Conservation (phyloP, 2,329 filamentous ascomycete genomes). For the Xylariaceae sp. region DNA sequence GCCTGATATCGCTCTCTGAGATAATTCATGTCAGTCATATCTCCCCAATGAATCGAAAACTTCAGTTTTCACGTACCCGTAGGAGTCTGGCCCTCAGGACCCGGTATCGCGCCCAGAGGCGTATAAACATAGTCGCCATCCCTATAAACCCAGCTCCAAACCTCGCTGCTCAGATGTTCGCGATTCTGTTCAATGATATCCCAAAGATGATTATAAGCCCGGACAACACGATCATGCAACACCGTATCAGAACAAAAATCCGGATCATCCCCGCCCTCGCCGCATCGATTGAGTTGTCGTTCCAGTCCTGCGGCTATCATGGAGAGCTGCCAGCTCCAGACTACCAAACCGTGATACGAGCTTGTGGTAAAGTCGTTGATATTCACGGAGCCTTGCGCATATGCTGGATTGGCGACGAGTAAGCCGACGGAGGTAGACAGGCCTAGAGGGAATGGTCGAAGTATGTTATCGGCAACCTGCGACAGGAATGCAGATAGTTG, state of each 20-base stretch:
- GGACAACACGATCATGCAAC: constrained; percentile 41
- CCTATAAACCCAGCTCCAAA: constrained; percentile 58
- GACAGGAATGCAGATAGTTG: constrained; percentile 54
- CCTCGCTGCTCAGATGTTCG: constrained; percentile 49
- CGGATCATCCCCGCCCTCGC: constrained; percentile 31
- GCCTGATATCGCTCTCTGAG: constrained; percentile 48
- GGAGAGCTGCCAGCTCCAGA: constrained; percentile 60
- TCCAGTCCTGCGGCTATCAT: constrained; percentile 60
- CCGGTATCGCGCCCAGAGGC: constrained; percentile 46
- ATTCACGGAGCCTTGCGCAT: constrained; percentile 43
- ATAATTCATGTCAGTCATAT: neutral
- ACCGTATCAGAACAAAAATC: constrained; percentile 45
- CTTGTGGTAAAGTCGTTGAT: constrained; percentile 49
- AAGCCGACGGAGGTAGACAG: constrained; percentile 52
- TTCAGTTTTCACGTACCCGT: constrained; percentile 30
- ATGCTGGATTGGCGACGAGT: constrained; percentile 57
- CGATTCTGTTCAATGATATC: constrained; percentile 53
- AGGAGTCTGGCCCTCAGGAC: constrained; percentile 40
- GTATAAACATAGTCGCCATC: constrained; percentile 43
- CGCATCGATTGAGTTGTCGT: constrained; percentile 51
- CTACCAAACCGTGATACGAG: constrained; percentile 58
- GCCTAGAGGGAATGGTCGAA: constrained; percentile 53
- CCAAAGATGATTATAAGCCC: constrained; percentile 57
- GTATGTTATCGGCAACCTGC: constrained; percentile 52
- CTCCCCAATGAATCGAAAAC: no score